These are phyloP conservation scores for Musa beccarii DNA, from an alignment of 176 grass and related monocot species.

Conservation along the genomic window DNA sequence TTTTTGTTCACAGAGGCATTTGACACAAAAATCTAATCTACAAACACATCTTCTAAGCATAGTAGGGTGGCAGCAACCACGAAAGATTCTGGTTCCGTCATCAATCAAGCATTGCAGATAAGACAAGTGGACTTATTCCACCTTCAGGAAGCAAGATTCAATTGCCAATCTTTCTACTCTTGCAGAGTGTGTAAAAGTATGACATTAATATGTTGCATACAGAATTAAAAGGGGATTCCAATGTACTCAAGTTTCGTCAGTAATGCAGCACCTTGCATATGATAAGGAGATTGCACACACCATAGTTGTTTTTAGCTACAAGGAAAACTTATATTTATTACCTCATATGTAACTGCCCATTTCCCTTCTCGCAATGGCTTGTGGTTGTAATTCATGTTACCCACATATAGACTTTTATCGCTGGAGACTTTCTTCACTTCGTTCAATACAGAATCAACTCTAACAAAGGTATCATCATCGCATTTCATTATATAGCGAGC, in stretches of 20 bases:
- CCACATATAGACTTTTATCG: slow-evolving; percentile 63
- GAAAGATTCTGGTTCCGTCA: not conserved
- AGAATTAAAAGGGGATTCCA: not conserved
- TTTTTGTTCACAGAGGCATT: not conserved
- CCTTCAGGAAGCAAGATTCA: not conserved
- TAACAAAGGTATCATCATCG: slow-evolving; percentile 92
- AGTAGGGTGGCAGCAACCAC: not conserved
- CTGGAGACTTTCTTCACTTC: slow-evolving; percentile 56
- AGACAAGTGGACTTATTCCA: not conserved
- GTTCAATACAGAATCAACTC: slow-evolving; percentile 64
- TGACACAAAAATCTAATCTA: not conserved
- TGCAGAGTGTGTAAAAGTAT: not conserved
- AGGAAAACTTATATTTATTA: slow-evolving; percentile 27
- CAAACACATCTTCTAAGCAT: not conserved
- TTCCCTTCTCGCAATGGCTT: slow-evolving; percentile 83
- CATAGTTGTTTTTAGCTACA: not conserved
- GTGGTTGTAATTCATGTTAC: slow-evolving; percentile 96
- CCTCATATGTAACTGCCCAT: slow-evolving; percentile 98
- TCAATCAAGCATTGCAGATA: not conserved
- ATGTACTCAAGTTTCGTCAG: not conserved
- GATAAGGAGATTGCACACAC: not conserved
- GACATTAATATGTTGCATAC: not conserved
- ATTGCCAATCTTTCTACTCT: not conserved
- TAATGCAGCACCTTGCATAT: not conserved
- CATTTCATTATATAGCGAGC: slow-evolving; percentile 97